Percentiles rank a stretch among this genome's conserved stretches.
Evolutionary conservation across 352 stramenopile genomes (phyloP).

Genomic region (Pythium insidiosum): DNA sequence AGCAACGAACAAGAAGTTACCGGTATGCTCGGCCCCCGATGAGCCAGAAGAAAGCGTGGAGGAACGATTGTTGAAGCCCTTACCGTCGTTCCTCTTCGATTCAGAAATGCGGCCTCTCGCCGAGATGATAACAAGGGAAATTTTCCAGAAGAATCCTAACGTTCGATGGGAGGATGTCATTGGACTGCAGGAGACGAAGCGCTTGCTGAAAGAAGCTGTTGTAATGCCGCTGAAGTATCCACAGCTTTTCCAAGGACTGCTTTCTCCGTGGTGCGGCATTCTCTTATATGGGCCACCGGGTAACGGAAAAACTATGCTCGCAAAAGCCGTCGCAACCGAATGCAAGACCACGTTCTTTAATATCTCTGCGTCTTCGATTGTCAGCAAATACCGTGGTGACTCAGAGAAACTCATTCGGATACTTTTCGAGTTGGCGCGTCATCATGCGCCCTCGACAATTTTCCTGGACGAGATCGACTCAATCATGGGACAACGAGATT

Average conservation of each 20-base stretch:
- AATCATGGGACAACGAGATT: slow-evolving; percentile 85
- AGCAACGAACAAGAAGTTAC: slow-evolving; percentile 22
- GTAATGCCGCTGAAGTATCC: slow-evolving; percentile 94
- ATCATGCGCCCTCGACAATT: slow-evolving; percentile 82
- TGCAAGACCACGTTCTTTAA: slow-evolving; percentile 87
- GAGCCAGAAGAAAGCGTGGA: slow-evolving; percentile 48
- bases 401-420: slow-evolving; percentile 85
- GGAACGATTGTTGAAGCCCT: slow-evolving; percentile 76
- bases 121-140: slow-evolving; percentile 88
- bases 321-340: slow-evolving; percentile 78
- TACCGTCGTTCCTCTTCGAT: slow-evolving; percentile 83
- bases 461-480: slow-evolving; percentile 86
- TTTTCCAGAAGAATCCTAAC: slow-evolving; percentile 89
- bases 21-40: slow-evolving; percentile 12
- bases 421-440: slow-evolving; percentile 72
- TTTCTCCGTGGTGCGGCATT: slow-evolving; percentile 88
- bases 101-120: slow-evolving; percentile 81
- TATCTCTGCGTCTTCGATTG: slow-evolving; percentile 80
- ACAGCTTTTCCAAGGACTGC: slow-evolving; percentile 91
- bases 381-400: slow-evolving; percentile 82
- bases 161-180: slow-evolving; percentile 88
- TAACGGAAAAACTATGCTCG: slow-evolving; percentile 87
- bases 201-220: slow-evolving; percentile 91
- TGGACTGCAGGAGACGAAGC: slow-evolving; percentile 87
- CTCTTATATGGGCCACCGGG: slow-evolving; percentile 80